These are phyloP conservation scores for Bimuria novae-zelandiae DNA, from an alignment of 2,329 filamentous ascomycete species.

Conservation along the genomic window DNA sequence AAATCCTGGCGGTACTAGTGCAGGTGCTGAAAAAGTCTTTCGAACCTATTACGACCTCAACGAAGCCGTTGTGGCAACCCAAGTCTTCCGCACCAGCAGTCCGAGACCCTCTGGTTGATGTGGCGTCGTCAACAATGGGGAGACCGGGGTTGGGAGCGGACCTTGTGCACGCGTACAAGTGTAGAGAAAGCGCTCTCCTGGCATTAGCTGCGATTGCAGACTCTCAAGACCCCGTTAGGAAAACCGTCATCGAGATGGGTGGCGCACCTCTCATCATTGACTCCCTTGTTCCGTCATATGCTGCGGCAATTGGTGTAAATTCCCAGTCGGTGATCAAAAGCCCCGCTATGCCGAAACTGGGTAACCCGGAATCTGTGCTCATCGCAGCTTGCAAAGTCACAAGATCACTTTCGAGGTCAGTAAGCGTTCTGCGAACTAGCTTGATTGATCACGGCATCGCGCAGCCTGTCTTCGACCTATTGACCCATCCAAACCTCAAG, in stretches of 20 bases:
- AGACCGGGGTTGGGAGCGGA: constrained; percentile 49
- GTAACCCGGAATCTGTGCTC: constrained; percentile 79
- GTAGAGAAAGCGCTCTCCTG: constrained; percentile 75
- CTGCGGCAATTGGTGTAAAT: constrained; percentile 42
- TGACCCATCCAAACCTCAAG: constrained; percentile 74
- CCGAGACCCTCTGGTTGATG: constrained; percentile 34
- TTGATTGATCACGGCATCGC: constrained; percentile 85
- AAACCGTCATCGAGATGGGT: constrained; percentile 80
- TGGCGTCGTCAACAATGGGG: constrained; percentile 40
- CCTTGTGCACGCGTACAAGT: constrained; percentile 70
- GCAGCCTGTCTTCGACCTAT: constrained; percentile 73
- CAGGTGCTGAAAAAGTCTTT: constrained; percentile 69
- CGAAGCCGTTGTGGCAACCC: constrained; percentile 61
- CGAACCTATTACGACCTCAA: constrained; percentile 58
- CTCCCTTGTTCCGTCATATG: constrained; percentile 68
- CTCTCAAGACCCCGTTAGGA: constrained; percentile 82
- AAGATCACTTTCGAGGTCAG: constrained; percentile 80
- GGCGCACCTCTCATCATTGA: constrained; percentile 81
- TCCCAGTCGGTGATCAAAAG: constrained; percentile 25
- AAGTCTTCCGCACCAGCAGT: constrained; percentile 31
- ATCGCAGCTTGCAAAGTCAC: constrained; percentile 84
- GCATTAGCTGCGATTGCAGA: constrained; percentile 82
- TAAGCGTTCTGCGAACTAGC: constrained; percentile 81
- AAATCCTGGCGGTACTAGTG: constrained; percentile 65
- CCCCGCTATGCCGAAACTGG: constrained; percentile 59